phyloP scores from a whole-genome alignment of 805 yeast genomes.

The Candida gorgasii region DNA sequence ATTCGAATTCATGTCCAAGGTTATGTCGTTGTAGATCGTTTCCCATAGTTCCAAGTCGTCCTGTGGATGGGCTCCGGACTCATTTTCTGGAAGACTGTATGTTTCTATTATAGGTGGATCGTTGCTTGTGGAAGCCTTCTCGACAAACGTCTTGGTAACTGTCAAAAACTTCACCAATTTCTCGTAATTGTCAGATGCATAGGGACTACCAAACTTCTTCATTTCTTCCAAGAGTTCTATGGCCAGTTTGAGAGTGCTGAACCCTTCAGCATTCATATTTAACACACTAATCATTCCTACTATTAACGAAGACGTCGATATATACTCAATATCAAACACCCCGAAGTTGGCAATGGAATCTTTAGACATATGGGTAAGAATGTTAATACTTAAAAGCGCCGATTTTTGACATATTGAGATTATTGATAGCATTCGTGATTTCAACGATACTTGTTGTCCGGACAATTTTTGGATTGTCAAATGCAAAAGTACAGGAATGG shows the following conservation, averaged over 20 bases:
- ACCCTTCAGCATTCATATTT: slow-evolving; percentile 7
- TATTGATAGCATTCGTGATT: slow-evolving; percentile 6
- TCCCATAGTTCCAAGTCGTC: slow-evolving; percentile 8
- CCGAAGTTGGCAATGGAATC: slow-evolving; percentile 8
- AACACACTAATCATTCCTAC: slow-evolving; percentile 9
- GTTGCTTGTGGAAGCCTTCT: neutral
- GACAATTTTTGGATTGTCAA: slow-evolving; percentile 5
- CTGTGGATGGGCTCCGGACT: neutral
- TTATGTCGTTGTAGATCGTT: slow-evolving; percentile 5
- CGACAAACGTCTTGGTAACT: slow-evolving; percentile 4
- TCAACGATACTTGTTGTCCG: slow-evolving; percentile 1
- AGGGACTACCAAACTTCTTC: slow-evolving; percentile 6
- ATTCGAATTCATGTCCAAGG: slow-evolving; percentile 8
- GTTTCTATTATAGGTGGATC: slow-evolving; percentile 1
- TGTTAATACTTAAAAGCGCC: slow-evolving; percentile 7
- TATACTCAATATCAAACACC: slow-evolving; percentile 7
- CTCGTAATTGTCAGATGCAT: slow-evolving; percentile 5
- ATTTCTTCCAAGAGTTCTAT: slow-evolving; percentile 6
- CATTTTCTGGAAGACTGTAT: slow-evolving; percentile 4
- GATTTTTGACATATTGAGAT: slow-evolving; percentile 7
- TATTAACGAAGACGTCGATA: slow-evolving; percentile 7
- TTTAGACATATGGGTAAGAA: slow-evolving; percentile 6
- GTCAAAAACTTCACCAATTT: slow-evolving; percentile 4
- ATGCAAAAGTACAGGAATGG: slow-evolving; percentile 8
- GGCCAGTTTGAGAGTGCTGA: slow-evolving; percentile 3